Conservation (phyloP, 768 basidiomycete species). For the Hortiboletus campestris region DNA sequence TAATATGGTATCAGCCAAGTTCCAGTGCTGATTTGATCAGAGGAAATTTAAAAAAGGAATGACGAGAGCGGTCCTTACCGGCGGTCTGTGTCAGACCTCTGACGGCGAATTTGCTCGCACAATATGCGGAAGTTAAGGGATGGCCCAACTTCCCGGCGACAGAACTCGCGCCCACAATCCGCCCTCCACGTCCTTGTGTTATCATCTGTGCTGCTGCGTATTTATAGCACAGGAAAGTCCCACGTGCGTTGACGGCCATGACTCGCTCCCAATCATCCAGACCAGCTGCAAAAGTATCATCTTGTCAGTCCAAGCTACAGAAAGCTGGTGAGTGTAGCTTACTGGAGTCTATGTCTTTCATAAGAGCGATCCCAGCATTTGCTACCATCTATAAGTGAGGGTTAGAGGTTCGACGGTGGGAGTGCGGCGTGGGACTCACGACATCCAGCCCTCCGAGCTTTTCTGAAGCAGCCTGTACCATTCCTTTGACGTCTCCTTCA, state of each 20-base stretch:
- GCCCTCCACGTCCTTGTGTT: slow-evolving; percentile 47
- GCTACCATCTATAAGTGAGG: slow-evolving; percentile 23
- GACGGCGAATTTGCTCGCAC: slow-evolving; percentile 41
- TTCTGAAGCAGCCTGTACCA: slow-evolving; percentile 33
- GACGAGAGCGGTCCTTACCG: slow-evolving; percentile 22
- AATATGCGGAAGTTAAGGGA: slow-evolving; percentile 23
- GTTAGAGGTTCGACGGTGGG: not conserved
- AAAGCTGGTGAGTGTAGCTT: not conserved
- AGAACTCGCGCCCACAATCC: slow-evolving; percentile 47
- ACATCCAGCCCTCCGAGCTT: slow-evolving; percentile 47
- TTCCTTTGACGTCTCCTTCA: slow-evolving; percentile 41
- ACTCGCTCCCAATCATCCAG: slow-evolving; percentile 40
- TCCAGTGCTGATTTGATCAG: slow-evolving; percentile 21
- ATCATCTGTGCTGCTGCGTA: slow-evolving; percentile 65
- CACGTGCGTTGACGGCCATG: slow-evolving; percentile 53
- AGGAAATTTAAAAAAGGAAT: not conserved
- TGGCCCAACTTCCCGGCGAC: slow-evolving; percentile 2
- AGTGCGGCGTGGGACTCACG: slow-evolving; percentile 28
- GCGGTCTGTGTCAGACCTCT: slow-evolving; percentile 41
- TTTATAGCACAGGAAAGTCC: slow-evolving; percentile 61
- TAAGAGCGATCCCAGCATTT: slow-evolving; percentile 17
- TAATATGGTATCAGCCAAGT: slow-evolving; percentile 35
- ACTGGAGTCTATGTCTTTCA: slow-evolving; percentile 3
- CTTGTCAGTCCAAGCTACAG: not conserved
- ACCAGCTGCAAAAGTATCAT: slow-evolving; percentile 24